Evolutionary conservation across 331 rosid genomes (phyloP).

Genomic region (Malus hybrid): DNA sequence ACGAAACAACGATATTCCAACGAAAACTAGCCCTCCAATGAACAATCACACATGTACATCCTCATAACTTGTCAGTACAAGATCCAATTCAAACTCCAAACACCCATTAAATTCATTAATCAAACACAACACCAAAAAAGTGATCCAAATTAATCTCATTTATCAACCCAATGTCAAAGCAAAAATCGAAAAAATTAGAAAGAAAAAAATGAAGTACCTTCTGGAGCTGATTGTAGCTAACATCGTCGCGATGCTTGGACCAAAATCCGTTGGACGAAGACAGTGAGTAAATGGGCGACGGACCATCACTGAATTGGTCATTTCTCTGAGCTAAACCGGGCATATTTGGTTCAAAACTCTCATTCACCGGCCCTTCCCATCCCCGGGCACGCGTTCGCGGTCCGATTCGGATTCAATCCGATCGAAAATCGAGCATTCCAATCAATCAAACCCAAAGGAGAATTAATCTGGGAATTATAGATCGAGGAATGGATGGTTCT

Average conservation of each 20-base stretch:
- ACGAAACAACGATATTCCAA: slow-evolving; percentile 15
- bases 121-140: slow-evolving; percentile 12
- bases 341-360: slow-evolving; percentile 53
- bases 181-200: neutral
- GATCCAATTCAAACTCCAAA: slow-evolving; percentile 46
- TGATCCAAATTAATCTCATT: slow-evolving; percentile 19
- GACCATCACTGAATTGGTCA: slow-evolving; percentile 57
- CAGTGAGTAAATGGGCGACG: slow-evolving; percentile 47
- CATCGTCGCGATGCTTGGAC: slow-evolving; percentile 72
- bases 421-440: slow-evolving; percentile 20
- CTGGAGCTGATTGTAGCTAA: slow-evolving; percentile 77
- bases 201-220: slow-evolving; percentile 45
- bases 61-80: slow-evolving; percentile 12
- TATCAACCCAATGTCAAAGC: neutral
- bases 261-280: slow-evolving; percentile 66
- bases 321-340: slow-evolving; percentile 73
- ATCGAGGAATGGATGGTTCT: slow-evolving; percentile 24
- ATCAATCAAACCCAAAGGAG: slow-evolving; percentile 5
- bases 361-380: slow-evolving; percentile 40
- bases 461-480: slow-evolving; percentile 19
- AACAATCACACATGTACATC: slow-evolving; percentile 16
- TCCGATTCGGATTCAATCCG: slow-evolving; percentile 33
- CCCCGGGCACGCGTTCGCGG: neutral
- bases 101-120: slow-evolving; percentile 12
- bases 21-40: slow-evolving; percentile 9